Conservation (phyloP, 192 early-diverging fungal genomes). For the Spizellomyces sp. region DNA sequence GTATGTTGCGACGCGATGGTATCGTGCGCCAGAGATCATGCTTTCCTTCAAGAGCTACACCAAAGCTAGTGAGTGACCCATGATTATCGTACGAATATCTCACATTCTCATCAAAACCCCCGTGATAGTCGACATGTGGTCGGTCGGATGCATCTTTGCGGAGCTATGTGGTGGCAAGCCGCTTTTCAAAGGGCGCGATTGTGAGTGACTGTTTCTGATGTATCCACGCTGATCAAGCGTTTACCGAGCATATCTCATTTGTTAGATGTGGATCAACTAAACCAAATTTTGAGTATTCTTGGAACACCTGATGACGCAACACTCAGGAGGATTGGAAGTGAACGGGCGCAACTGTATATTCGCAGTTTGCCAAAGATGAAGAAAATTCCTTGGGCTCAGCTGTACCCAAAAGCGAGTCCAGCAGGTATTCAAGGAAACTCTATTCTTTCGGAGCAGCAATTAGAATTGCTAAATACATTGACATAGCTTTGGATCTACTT, state of each 20-base stretch:
- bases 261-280: constrained; percentile 94
- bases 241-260: background rate
- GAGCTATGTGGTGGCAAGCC: constrained; percentile 93
- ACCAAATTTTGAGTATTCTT: constrained; percentile 92
- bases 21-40: constrained; percentile 98
- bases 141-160: constrained; percentile 98
- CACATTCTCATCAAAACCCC: background rate
- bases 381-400: constrained; percentile 80
- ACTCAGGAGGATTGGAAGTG: constrained; percentile 83
- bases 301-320: constrained; percentile 92
- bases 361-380: constrained; percentile 85
- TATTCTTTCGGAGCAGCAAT: background rate
- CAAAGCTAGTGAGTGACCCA: constrained; percentile 73
- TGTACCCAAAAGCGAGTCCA: constrained; percentile 85
- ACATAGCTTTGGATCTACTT: constrained; percentile 79
- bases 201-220: constrained; percentile 30
- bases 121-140: constrained; percentile 85
- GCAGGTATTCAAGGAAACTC: constrained; percentile 35
- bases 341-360: constrained; percentile 96
- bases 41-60: constrained; percentile 97
- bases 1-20: constrained; percentile 99
- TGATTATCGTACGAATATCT: background rate
- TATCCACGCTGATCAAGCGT: background rate
- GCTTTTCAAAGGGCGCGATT: constrained; percentile 96
- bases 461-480: background rate